A percentile compares a stretch with the other conserved stretches of the same genome.
Evolutionary conservation across 495 filamentous ascomycete species (phyloP).

Genomic region (Penicillium coffeae): DNA sequence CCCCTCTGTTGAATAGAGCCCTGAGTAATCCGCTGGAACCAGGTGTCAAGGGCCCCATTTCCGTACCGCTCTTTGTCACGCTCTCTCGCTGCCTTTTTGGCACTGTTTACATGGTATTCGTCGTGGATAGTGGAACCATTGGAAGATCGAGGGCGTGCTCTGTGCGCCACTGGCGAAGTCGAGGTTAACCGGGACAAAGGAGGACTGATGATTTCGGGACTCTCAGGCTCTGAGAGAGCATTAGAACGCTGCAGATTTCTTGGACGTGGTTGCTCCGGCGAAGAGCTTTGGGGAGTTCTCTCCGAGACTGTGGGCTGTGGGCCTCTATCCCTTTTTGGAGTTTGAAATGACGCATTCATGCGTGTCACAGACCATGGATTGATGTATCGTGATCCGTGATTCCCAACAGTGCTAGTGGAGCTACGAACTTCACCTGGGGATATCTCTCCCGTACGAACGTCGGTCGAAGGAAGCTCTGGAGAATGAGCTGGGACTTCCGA

Average conservation of each 20-base stretch:
- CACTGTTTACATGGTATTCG: neutral
- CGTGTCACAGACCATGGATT: conserved; percentile 35
- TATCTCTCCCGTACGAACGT: neutral
- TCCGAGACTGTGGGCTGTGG: neutral
- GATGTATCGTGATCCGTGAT: conserved; percentile 6
- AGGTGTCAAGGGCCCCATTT: conserved; percentile 40
- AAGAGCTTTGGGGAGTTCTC: neutral
- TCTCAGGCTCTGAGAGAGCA: neutral
- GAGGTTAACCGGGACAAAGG: conserved; percentile 7
- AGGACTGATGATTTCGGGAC: conserved; percentile 5
- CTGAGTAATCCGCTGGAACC: conserved; percentile 32
- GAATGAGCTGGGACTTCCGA: neutral
- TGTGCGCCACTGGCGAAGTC: conserved; percentile 6
- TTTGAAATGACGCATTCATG: conserved; percentile 20
- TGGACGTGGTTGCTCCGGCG: neutral
- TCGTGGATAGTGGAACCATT: neutral
- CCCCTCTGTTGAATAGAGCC: conserved; percentile 6
- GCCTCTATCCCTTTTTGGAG: neutral
- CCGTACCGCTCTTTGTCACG: conserved; percentile 33
- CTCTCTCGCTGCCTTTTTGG: conserved; percentile 18
- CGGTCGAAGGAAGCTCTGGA: neutral
- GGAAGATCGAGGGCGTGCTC: neutral
- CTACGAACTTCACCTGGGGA: neutral
- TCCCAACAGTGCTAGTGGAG: neutral
- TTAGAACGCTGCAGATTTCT: no score